Evolutionary conservation across 179 eudicot genomes (phyloP).

Genomic region (Vitellaria paradoxa): DNA sequence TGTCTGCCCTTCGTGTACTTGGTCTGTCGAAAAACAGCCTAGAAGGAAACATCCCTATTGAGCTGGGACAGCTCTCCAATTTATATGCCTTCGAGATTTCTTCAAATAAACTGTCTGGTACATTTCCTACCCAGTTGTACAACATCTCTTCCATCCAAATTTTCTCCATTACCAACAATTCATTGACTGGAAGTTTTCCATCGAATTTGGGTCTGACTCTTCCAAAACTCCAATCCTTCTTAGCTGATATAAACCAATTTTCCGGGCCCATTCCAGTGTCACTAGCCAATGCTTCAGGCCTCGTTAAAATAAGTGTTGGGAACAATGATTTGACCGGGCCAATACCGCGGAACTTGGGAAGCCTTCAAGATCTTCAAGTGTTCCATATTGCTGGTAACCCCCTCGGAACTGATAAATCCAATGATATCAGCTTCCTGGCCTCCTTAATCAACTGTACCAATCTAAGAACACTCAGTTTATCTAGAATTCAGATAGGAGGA

Average conservation of each 20-base stretch:
- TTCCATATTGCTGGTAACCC: too few species aligned
- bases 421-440: too few species aligned
- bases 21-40: neutral
- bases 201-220: neutral
- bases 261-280: neutral
- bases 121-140: too few species aligned
- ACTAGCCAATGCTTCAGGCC: neutral
- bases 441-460: constrained; percentile 13
- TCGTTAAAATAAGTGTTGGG: too few species aligned
- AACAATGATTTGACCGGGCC: neutral
- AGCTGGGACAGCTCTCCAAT: constrained; percentile 6
- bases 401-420: too few species aligned
- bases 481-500: neutral
- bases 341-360: neutral
- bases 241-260: neutral
- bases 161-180: too few species aligned
- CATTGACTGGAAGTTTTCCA: too few species aligned
- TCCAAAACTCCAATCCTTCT: neutral
- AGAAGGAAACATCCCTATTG: constrained; percentile 10
- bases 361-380: too few species aligned
- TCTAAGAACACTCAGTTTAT: neutral
- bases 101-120: too few species aligned
- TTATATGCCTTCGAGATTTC: too few species aligned
- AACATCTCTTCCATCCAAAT: too few species aligned
- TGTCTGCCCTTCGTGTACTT: neutral